Base-by-base conservation (phyloP, 2,329 filamentous ascomycete genomes). In the Cercospora beticola region DNA sequence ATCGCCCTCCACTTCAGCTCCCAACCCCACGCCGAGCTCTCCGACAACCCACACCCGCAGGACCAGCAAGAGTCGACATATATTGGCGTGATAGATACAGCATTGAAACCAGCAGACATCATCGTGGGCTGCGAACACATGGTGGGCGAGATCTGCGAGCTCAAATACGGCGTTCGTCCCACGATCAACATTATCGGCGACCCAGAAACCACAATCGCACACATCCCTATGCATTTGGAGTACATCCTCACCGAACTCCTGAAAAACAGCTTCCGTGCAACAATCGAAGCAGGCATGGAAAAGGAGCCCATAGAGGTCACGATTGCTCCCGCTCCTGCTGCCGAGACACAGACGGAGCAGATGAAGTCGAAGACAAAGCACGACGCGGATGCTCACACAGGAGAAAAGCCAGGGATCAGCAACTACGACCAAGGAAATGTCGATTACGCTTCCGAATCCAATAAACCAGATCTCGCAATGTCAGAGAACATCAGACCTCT, bases 181-280 rank as follows among this genome's bases (percentile, higher is more conserved):
- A 86, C 86, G 2, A 86, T 97, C 75, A 82, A 90, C 58, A 90
- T 99, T 75, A 91, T 94, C 73, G 95, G 95, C 72, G 90, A 96
- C 78, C 89, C 91, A 0, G 89, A 91, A 62, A 93, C 94, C n/a
- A 90, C 89, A 0, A 97, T 99, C 77, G 93, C 94, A 21, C 95
- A 96, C 76, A 90, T 99, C 8, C 95, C 95, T 14, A 95, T 97
- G 79, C 95, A 99, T 79, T 86, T 99, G 26, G 94, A 98, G 81
- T 99, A 99, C 80, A 97, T 99, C 72, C 88, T 97, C 72, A 99
- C 94, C 0, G 95, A 99, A 80, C 86, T 99, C 1, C 86, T 99
- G 68, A 99, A 99, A 81, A 99, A 99, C 77, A 92, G 94, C 0
- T 99, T 98, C 82, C 89, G 95, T 54, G 94, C 95, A 4, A 96